Evolutionary conservation across 257 asterid species (phyloP).

Genomic region (Scutellaria minor): DNA sequence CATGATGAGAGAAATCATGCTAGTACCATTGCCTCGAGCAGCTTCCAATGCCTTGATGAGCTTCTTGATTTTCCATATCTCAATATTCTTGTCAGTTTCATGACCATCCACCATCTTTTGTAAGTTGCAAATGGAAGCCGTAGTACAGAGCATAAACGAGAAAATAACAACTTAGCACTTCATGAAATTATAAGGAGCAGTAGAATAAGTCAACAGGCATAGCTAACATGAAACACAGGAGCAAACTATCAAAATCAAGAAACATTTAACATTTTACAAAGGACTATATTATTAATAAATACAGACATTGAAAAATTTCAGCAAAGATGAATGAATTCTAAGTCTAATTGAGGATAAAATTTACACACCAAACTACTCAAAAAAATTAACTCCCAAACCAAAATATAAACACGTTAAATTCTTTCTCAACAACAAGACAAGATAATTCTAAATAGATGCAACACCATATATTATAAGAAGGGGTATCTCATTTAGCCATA

Average conservation of each 20-base stretch:
- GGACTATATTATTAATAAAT: too few relatives aligned
- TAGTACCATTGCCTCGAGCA: slow-evolving; percentile 56
- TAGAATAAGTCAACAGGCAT: neutral
- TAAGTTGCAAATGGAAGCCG: neutral
- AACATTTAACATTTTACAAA: neutral
- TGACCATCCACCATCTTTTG: slow-evolving; percentile 38
- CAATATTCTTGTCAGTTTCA: slow-evolving; percentile 18
- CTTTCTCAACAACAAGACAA: neutral
- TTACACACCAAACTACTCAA: neutral
- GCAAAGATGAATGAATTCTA: neutral
- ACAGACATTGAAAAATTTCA: neutral
- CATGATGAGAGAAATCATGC: slow-evolving; percentile 54
- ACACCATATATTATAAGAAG: neutral
- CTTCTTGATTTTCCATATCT: slow-evolving; percentile 54
- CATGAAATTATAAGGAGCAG: neutral
- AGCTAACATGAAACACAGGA: neutral
- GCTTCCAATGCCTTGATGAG: slow-evolving; percentile 49
- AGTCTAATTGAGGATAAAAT: neutral
- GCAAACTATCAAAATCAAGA: neutral
- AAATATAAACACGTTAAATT: neutral
- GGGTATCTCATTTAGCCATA: too few relatives aligned
- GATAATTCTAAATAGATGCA: neutral
- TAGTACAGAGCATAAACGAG: neutral
- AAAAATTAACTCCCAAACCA: neutral
- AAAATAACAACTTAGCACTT: neutral